Percentiles rank a stretch among this genome's conserved stretches.
Evolutionary conservation across 768 basidiomycete genomes (phyloP).

Genomic region (Cubamyces lactineus): DNA sequence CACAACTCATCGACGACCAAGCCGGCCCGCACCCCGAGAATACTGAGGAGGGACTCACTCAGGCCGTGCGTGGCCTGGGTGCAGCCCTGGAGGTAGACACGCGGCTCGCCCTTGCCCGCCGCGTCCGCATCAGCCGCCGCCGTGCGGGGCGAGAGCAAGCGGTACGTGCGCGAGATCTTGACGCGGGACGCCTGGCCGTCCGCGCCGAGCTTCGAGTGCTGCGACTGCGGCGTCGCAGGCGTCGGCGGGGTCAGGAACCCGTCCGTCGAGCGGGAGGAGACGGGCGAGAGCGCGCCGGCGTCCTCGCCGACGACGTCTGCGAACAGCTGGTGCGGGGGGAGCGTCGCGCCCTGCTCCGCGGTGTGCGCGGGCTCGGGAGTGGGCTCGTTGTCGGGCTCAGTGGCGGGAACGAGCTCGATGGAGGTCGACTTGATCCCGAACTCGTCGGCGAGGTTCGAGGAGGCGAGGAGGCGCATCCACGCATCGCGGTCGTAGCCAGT

Average conservation of each 20-base stretch:
- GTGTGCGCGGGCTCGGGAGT: background rate
- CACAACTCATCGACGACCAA: conserved; percentile 46
- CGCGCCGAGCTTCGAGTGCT: conserved; percentile 13
- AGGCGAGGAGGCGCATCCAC: conserved; percentile 47
- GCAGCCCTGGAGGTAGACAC: conserved; percentile 43
- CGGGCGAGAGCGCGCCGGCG: conserved; percentile 7
- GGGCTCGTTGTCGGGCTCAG: background rate
- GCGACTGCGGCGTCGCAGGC: conserved; percentile 20
- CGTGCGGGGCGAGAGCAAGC: conserved; percentile 19
- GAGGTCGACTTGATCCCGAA: conserved; percentile 37
- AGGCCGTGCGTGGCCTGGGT: conserved; percentile 44
- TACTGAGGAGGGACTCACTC: conserved; percentile 51
- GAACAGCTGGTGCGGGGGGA: conserved; percentile 4
- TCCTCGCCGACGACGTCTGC: conserved; percentile 14
- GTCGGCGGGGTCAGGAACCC: conserved; percentile 25
- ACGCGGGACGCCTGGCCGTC: conserved; percentile 17
- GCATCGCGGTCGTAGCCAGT: conserved; percentile 57
- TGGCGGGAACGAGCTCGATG: conserved; percentile 19
- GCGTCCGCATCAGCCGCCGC: background rate
- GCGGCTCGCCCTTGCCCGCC: conserved; percentile 20
- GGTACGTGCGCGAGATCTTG: conserved; percentile 25
- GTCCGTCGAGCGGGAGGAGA: conserved; percentile 18
- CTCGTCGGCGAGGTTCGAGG: conserved; percentile 42
- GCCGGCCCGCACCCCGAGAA: conserved; percentile 47
- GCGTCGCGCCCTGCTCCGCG: too few relatives aligned